A percentile compares a stretch with the other conserved stretches of the same genome.
Evolutionary conservation across 192 early-diverging fungal species (phyloP).

Genomic region (Rhizophagus clarus): DNA sequence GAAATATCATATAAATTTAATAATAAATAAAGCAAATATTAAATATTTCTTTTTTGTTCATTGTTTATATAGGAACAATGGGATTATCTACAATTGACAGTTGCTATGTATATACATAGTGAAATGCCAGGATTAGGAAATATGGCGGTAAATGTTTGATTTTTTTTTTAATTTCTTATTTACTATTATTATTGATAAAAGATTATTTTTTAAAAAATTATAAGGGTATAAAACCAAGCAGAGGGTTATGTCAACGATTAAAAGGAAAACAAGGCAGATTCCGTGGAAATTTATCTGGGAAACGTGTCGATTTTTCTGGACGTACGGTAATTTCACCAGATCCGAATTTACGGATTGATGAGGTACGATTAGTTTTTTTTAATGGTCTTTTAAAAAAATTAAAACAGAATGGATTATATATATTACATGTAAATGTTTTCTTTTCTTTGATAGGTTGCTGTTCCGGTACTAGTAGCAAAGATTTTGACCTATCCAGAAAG

Average conservation of each 20-base stretch:
- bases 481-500: conserved; percentile 95
- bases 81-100: conserved; percentile 92
- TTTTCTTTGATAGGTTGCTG: conserved; percentile 63
- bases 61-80: conserved; percentile 74
- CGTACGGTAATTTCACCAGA: conserved; percentile 99
- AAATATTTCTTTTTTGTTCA: too few species aligned
- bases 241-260: conserved; percentile 93
- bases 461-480: conserved; percentile 88
- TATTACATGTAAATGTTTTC: not conserved
- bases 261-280: conserved; percentile 99
- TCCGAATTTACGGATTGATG: conserved; percentile 97
- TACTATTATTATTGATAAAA: not conserved
- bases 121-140: conserved; percentile 90
- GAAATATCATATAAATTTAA: too few species aligned
- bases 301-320: conserved; percentile 99
- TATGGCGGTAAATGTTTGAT: conserved; percentile 38
- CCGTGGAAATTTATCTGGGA: conserved; percentile 97
- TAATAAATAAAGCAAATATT: too few species aligned
- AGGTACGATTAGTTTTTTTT: conserved; percentile 51
- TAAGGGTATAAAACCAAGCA: conserved; percentile 61
- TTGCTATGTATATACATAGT: conserved; percentile 96
- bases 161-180: too few species aligned
- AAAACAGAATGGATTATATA: not conserved
- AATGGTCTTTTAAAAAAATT: not conserved
- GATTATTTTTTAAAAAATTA: not conserved